Percentiles rank a stretch among this genome's conserved stretches.
Conservation (phyloP, 2,329 filamentous ascomycete species). For the Arthrocladium fulminans region DNA sequence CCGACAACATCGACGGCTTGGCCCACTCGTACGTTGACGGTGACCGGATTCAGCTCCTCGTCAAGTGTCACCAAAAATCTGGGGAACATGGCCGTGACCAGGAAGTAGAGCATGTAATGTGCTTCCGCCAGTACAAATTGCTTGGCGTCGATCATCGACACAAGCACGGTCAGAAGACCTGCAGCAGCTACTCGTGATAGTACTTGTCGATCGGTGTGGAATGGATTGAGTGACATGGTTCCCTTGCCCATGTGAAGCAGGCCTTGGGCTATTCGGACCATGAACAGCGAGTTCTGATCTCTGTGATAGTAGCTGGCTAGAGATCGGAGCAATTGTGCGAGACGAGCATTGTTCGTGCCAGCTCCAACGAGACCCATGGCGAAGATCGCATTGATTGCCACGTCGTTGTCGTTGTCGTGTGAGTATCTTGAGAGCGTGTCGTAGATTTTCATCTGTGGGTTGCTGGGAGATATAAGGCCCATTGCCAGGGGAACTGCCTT, state of each 20-base stretch:
- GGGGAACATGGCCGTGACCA: conserved; percentile 93
- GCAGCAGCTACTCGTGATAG: conserved; percentile 85
- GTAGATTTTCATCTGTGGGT: conserved; percentile 99
- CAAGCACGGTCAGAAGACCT: conserved; percentile 78
- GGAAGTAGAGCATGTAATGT: conserved; percentile 95
- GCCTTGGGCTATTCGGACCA: conserved; percentile 97
- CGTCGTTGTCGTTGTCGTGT: conserved; percentile 97
- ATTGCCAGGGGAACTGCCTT: conserved; percentile 93
- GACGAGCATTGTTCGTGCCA: conserved; percentile 92
- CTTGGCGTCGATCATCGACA: conserved; percentile 93
- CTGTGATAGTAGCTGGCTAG: conserved; percentile 97
- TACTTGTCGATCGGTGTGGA: conserved; percentile 96
- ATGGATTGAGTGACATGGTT: conserved; percentile 90
- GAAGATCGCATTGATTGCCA: conserved; percentile 97
- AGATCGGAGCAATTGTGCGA: conserved; percentile 89
- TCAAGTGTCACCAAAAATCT: conserved; percentile 94
- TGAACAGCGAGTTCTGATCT: conserved; percentile 92
- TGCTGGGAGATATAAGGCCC: conserved; percentile 93
- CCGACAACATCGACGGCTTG: conserved; percentile 98
- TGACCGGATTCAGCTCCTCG: conserved; percentile 85
- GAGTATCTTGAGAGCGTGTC: conserved; percentile 95
- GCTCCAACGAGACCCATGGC: conserved; percentile 96
- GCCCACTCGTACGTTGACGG: conserved; percentile 91
- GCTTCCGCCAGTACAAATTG: conserved; percentile 62
- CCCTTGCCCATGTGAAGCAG: conserved; percentile 99